A percentile compares a stretch with the other conserved stretches of the same genome.
phyloP scores from a whole-genome alignment of 129 eudicot species.

The Arctium minus region DNA sequence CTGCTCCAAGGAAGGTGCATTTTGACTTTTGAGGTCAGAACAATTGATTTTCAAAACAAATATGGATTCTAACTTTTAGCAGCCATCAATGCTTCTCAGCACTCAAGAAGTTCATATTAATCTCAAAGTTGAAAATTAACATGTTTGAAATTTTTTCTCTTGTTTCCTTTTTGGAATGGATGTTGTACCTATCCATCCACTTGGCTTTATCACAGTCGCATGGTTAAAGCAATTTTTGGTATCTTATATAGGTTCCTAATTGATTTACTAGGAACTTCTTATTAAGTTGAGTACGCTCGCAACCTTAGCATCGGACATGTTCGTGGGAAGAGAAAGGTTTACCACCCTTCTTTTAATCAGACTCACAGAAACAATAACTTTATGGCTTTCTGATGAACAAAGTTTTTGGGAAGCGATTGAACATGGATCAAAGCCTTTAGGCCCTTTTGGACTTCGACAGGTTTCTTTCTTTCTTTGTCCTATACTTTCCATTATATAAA shows the following conservation, averaged over 20 bases:
- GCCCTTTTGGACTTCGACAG: slow-evolving; percentile 94
- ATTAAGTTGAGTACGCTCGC: slow-evolving; percentile 49
- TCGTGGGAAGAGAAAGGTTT: slow-evolving; percentile 86
- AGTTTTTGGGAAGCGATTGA: slow-evolving; percentile 92
- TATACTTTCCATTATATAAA: neutral
- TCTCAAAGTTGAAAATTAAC: neutral
- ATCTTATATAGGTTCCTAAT: slow-evolving; percentile 4
- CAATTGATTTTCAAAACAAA: neutral
- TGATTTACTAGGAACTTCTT: slow-evolving; percentile 58
- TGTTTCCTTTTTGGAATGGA: neutral
- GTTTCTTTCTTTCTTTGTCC: slow-evolving; percentile 30
- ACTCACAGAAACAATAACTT: slow-evolving; percentile 80
- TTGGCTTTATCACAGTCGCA: neutral
- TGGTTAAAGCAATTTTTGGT: neutral
- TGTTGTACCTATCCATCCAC: neutral
- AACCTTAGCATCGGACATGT: slow-evolving; percentile 69
- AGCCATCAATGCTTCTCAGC: neutral
- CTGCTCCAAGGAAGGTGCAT: neutral
- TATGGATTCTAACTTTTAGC: neutral
- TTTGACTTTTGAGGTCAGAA: neutral
- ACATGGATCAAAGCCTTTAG: slow-evolving; percentile 59
- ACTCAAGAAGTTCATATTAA: neutral
- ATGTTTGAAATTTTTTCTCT: neutral
- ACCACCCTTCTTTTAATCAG: slow-evolving; percentile 83
- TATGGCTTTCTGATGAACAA: slow-evolving; percentile 95